phyloP scores from a whole-genome alignment of 148 eudicot genomes.

The Euryodendron excelsum region DNA sequence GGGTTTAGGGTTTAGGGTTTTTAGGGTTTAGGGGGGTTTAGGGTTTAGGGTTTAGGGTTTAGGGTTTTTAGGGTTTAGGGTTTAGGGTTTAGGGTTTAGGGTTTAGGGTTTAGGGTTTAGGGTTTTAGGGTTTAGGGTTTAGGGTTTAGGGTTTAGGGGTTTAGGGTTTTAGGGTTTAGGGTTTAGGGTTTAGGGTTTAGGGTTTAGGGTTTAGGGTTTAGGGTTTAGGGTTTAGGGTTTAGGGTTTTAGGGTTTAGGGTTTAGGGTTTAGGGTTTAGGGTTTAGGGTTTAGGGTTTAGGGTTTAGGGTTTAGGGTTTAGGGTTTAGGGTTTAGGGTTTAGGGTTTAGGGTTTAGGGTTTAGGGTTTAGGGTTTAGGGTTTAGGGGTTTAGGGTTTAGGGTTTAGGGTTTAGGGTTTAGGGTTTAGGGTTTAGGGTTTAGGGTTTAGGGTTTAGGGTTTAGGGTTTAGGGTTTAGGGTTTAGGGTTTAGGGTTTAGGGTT shows the following conservation, averaged over 20 bases:
- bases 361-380: too few species aligned
- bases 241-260: too few species aligned
- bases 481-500: slow-evolving; percentile 36
- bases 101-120: slow-evolving; percentile 15
- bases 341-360: too few species aligned
- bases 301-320: slow-evolving; percentile 23
- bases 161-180: too few species aligned
- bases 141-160: slow-evolving; percentile 8
- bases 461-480: slow-evolving; percentile 30
- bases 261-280: too few species aligned
- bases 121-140: slow-evolving; percentile 17
- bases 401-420: slow-evolving; percentile 27
- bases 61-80: slow-evolving; percentile 20
- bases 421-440: slow-evolving; percentile 35
- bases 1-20: slow-evolving; percentile 17
- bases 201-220: slow-evolving; percentile 23
- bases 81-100: slow-evolving; percentile 23
- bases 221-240: slow-evolving; percentile 15
- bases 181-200: slow-evolving; percentile 23
- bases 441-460: slow-evolving; percentile 22
- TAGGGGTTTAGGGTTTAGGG: too few species aligned
- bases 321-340: too few species aligned
- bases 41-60: slow-evolving; percentile 21
- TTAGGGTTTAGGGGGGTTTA: too few species aligned
- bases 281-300: slow-evolving; percentile 30